Conservation (phyloP, 805 yeast species). For the Yarrowia sp. region DNA sequence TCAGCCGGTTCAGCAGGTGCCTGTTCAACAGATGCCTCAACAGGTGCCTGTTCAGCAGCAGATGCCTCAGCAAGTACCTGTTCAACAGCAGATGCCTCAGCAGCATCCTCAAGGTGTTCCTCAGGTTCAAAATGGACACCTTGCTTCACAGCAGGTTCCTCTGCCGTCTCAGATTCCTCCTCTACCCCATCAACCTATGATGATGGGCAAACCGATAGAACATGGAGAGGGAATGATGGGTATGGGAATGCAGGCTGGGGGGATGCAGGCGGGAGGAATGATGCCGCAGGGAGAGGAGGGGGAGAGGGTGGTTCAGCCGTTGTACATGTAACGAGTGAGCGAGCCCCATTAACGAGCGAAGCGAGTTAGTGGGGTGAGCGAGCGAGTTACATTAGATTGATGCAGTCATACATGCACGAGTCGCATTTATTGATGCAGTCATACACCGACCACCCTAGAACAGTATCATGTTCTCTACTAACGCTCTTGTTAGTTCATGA, state of each 20-base stretch:
- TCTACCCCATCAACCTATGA: conserved; percentile 3
- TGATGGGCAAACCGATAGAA: conserved; percentile 20
- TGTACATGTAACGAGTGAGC: conserved; percentile 1
- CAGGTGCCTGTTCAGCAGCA: conserved; percentile 18
- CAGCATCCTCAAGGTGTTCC: not conserved
- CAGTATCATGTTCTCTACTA: too few species aligned
- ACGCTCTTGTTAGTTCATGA: too few species aligned
- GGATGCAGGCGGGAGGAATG: conserved; percentile 1
- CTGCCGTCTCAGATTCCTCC: not conserved
- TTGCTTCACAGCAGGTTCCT: not conserved
- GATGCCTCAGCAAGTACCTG: conserved; percentile 12
- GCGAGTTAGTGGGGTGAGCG: not conserved
- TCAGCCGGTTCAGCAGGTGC: not conserved
- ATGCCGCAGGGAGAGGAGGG: not conserved
- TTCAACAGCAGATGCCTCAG: not conserved
- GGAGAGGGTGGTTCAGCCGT: conserved; percentile 2
- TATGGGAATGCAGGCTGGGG: conserved; percentile 14
- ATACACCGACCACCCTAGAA: too few species aligned
- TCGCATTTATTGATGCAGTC: too few species aligned
- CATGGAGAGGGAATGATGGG: conserved; percentile 23
- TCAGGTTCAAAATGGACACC: not conserved
- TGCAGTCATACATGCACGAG: not conserved
- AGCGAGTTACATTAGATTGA: not conserved
- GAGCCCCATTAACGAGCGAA: not conserved
- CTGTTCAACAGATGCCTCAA: not conserved